These are phyloP conservation scores for Mariannaea elegans DNA, from an alignment of 2,329 filamentous ascomycete species.

Conservation along the genomic window DNA sequence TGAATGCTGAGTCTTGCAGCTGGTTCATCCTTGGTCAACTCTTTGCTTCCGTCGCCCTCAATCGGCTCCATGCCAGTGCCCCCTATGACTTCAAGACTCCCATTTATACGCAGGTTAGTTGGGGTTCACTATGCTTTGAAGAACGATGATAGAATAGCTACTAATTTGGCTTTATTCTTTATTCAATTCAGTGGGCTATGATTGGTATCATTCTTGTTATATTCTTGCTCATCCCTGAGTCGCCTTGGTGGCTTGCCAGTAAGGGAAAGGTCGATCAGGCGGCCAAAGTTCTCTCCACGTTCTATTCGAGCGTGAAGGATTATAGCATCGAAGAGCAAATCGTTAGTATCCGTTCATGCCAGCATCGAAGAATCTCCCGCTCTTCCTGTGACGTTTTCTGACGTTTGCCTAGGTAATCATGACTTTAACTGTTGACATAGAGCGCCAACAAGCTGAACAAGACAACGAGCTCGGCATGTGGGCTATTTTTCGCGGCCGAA, in stretches of 20 bases:
- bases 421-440: conserved; percentile 31
- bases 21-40: conserved; percentile 55
- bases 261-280: conserved; percentile 32
- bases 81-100: conserved; percentile 43
- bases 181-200: conserved; percentile 56
- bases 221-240: conserved; percentile 49
- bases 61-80: conserved; percentile 42
- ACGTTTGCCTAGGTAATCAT: no score
- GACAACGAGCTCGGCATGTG: background rate
- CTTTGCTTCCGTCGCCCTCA: conserved; percentile 51
- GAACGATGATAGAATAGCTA: no score
- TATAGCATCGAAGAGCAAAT: conserved; percentile 38
- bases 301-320: conserved; percentile 28
- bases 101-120: conserved; percentile 54
- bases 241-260: conserved; percentile 47
- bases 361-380: conserved; percentile 1
- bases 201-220: conserved; percentile 50
- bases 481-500: conserved; percentile 38
- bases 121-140: no score
- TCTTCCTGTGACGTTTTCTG: no score
- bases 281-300: conserved; percentile 22
- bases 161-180: no score
- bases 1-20: no score
- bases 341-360: no score
- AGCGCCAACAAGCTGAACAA: background rate